Evolutionary conservation across 768 basidiomycete genomes (phyloP).

Genomic region (Daedaleopsis sinensis): DNA sequence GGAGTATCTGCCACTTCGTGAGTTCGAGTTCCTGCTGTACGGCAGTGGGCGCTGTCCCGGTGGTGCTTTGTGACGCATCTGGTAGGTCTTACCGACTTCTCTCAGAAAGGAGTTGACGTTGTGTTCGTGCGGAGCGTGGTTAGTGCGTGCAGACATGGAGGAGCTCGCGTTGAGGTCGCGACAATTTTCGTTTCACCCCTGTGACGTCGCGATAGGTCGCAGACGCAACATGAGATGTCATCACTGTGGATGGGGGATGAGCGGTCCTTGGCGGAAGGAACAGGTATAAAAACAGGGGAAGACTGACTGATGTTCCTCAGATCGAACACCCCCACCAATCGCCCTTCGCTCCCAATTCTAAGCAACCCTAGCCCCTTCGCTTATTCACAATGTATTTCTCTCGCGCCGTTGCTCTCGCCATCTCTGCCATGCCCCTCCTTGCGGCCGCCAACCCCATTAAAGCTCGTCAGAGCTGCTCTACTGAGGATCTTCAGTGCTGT

Average conservation of each 20-base stretch:
- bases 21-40: neutral
- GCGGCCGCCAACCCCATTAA: constrained; percentile 17
- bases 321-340: neutral
- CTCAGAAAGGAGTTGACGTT: neutral
- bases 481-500: constrained; percentile 15
- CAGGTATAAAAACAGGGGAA: neutral
- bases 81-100: neutral
- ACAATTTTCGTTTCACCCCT: neutral
- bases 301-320: neutral
- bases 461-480: constrained; percentile 2
- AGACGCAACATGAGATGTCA: too few species aligned
- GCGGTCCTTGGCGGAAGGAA: neutral
- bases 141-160: neutral
- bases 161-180: neutral
- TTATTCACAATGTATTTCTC: neutral
- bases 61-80: neutral
- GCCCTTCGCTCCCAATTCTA: neutral
- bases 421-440: constrained; percentile 7
- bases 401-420: neutral
- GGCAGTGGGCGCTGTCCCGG: neutral
- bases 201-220: neutral
- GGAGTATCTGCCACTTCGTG: neutral
- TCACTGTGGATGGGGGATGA: too few species aligned
- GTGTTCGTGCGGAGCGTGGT: neutral
- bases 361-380: neutral